These are phyloP conservation scores for Colletotrichum abscissum DNA, from an alignment of 2,329 filamentous ascomycete species.

Conservation along the genomic window DNA sequence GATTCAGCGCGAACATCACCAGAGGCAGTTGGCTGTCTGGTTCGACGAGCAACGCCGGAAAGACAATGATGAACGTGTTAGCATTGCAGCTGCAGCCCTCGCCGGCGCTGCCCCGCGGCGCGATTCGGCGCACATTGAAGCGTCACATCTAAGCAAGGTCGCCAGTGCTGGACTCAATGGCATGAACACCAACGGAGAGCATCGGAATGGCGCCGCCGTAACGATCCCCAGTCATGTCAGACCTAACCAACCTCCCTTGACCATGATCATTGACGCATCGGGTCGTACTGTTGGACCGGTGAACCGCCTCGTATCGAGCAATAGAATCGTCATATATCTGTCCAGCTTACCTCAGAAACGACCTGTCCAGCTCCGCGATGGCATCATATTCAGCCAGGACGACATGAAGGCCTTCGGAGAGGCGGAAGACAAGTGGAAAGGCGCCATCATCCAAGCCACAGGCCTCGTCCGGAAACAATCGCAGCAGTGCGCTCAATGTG, in stretches of 20 bases:
- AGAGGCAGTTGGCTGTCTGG: background rate
- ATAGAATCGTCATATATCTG: constrained; percentile 1
- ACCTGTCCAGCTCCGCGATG: constrained; percentile 22
- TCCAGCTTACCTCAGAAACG: constrained; percentile 9
- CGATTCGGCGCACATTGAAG: background rate
- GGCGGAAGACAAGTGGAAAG: constrained; percentile 52
- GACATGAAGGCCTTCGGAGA: constrained; percentile 12
- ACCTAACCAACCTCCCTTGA: background rate
- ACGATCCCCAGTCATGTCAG: background rate
- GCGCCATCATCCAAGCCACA: constrained; percentile 62
- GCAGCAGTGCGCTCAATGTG: constrained; percentile 54
- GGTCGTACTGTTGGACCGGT: constrained; percentile 53
- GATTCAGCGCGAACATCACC: background rate
- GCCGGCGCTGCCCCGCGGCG: constrained; percentile 2
- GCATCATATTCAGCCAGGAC: background rate
- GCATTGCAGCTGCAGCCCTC: constrained; percentile 26
- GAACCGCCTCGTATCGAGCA: constrained; percentile 41
- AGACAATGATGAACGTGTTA: constrained; percentile 6
- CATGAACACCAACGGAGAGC: constrained; percentile 1
- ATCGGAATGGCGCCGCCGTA: background rate
- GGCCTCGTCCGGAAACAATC: constrained; percentile 50
- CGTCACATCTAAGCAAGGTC: background rate
- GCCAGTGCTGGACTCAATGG: constrained; percentile 2
- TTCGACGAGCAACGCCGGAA: constrained; percentile 10
- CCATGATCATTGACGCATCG: constrained; percentile 47